Base-by-base conservation (phyloP, 192 early-diverging fungal genomes). In the Podila clonocystis region DNA sequence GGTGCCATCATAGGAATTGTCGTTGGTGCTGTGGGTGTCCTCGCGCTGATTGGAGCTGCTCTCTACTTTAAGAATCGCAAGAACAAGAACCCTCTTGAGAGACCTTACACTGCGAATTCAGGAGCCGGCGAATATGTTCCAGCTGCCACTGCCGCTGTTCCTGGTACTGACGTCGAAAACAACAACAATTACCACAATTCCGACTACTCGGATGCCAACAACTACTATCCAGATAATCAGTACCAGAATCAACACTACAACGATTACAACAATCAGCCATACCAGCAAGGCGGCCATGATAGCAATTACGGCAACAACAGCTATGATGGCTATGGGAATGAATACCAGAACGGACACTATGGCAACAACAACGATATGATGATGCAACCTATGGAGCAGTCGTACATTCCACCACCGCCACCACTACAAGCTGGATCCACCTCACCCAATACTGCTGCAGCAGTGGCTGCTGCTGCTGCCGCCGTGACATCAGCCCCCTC, bases 1-100 rank as follows among this genome's bases (percentile, higher is more conserved):
- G 75, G 77, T 9, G 77, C 77, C 33, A 80, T 80, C 58, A 58
- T 33, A 22, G 77, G 77, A 0, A 73, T 80, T 48, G 77, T 73
- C 9, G n/a, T 80, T 5, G 77, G 77, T 50, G 66, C 31, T 22
- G 31, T 80, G 2, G 71, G 30, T 30, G 24, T 73, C 2, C 9
- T 68, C 20, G 67, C 30, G 8, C 62, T 80, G 28, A 52, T 72
- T 38, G 70, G 66, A 24, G 66, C 65, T 24, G 60, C 45, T 9
- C 15, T 68, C 15, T 69, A 64, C 48, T 15, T 65, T 45, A 63
- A 19, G 33, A 48, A 61, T 20, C 65, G 71, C 59, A 68, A 55
- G 45, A 9, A 41, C 9, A 79, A 64, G 52, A 48, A 71, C 36
- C 29, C 26, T n/a, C 64, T 36, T 12, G 38, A 24, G 36, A 41